Base-by-base conservation (phyloP, 257 asterid genomes). In the Jacaranda mimosifolia region DNA sequence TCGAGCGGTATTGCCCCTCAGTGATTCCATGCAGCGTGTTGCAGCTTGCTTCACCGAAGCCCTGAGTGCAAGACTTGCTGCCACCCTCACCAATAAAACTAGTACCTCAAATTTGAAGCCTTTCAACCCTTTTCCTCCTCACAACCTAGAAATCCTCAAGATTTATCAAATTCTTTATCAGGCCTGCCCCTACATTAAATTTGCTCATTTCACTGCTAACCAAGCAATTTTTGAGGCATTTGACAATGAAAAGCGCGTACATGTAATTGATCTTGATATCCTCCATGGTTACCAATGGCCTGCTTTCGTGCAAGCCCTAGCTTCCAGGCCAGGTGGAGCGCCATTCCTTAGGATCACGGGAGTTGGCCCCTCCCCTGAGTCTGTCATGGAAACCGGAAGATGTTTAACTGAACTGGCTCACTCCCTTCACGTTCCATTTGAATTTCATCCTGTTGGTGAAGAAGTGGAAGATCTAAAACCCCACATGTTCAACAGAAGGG, bases 231-330 rank as follows among this genome's bases (percentile, higher is more conserved):
- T 89, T 38, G 98, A 93, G 82, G 98, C 97, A 6, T 89, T 93
- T 11, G 97, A 89, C 75, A 84, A 89, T 0, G 96, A 91, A 56
- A 90, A 81, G 74, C 87, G 91, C 2, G 98, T 93, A 5, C 98
- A 93, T 17, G 92, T 93, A 9, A 91, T 91, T 14, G 98, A 93
- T 76, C 95, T 93, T 7, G 98, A 91, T 69, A 91, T 93, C 79
- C 91, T 91, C 73, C 98, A 93, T 32, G 98, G 98, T 32, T 91
- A 91, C 74, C 98, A 93, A 67, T 93, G 98, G 98, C 98, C 98
- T 17, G 96, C 97, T 60, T 93, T 93, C 85, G 88, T 93, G 91
- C 98, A 93, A 78, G 98, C 98, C 40, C 82, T 93, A 2, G 98
- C 97, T 0, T 92, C 96, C 60, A 81, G 98, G 60, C 98, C 94